These are phyloP conservation scores for Colletotrichum sp. DNA, from an alignment of 2,329 filamentous ascomycete species.

Conservation along the genomic window DNA sequence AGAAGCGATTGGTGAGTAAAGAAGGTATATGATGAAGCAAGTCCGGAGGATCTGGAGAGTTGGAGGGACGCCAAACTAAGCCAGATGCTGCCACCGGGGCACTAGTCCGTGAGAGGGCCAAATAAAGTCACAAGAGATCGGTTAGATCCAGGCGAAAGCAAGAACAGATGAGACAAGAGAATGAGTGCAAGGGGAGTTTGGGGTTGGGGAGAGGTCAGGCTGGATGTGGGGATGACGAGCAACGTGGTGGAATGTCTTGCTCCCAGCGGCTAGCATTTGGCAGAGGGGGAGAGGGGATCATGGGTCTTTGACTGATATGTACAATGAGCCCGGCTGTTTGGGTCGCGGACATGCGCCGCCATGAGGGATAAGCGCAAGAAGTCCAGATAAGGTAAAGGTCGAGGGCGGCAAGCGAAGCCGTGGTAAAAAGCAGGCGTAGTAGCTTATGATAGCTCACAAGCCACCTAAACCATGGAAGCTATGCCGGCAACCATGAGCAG, in stretches of 20 bases:
- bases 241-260: slow-evolving; percentile 15
- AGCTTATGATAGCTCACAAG: neutral
- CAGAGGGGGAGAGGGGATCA: neutral
- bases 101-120: neutral
- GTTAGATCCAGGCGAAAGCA: neutral
- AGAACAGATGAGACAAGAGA: neutral
- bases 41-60: neutral
- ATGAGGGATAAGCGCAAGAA: slow-evolving; percentile 4
- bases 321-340: neutral
- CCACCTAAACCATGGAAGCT: neutral
- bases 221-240: slow-evolving; percentile 1
- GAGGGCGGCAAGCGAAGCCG: neutral
- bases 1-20: neutral
- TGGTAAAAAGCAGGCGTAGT: neutral
- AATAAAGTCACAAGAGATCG: neutral
- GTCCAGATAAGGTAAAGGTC: slow-evolving; percentile 10
- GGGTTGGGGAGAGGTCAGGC: neutral
- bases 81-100: neutral
- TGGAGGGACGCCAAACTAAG: slow-evolving; percentile 4
- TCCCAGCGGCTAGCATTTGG: slow-evolving; percentile 4
- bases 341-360: neutral
- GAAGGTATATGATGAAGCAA: neutral
- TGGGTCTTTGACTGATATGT: neutral
- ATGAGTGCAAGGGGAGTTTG: neutral
- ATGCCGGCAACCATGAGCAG: neutral